Evolutionary conservation across 1,139 yeast species (phyloP), one percentile per base, ranked within the genome.

Genomic region (Yamadazyma epiphylla): DNA sequence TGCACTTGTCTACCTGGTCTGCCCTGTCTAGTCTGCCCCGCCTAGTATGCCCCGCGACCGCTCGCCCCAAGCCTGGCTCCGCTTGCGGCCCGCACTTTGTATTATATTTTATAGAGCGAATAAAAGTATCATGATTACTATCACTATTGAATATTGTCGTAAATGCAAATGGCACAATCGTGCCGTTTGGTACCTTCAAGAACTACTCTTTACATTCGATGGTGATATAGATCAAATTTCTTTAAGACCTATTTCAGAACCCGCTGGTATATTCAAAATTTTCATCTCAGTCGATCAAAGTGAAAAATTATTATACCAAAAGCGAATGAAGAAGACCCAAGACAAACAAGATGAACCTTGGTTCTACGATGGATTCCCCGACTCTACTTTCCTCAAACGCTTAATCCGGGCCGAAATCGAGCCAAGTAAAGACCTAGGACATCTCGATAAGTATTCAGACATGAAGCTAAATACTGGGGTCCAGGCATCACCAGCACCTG

Each of bases 91-190:
- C 25, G 5, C 25, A 16, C 22, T 17, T 6, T 23, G 8, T n/a
- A 16, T 23, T 15, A 19, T 8, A 22, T 19, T 15, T 5, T 8
- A 24, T 20, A 13, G 31, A 24, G 7, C 10, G 7, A 17, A 17
- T 21, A 12, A 13, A 9, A 15, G 25, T 27, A 6, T 21, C 27
- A 26, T 55, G 44, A 34, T 67, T 26, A 53, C 52, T 35, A 54
- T 66, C 6, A 45, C 55, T 4, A 67, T 68, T 11, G 64, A 59
- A 37, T 68, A 58, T 43, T 68, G 74, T 32, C 55, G 63, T 33
- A 57, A 57, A 39, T 68, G 74, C 45, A 68, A 68, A 42, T 68
- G 74, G 74, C 72, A 66, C 31, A 61, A 64, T 37, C 47, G 74
- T 8, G 74, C 73, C 4, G 52, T 66, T 2, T 68, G 74, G 74